Evolutionary conservation across 2,329 filamentous ascomycete species (phyloP), one percentile per base, ranked within the genome.

Genomic region (Fusarium floridanum): DNA sequence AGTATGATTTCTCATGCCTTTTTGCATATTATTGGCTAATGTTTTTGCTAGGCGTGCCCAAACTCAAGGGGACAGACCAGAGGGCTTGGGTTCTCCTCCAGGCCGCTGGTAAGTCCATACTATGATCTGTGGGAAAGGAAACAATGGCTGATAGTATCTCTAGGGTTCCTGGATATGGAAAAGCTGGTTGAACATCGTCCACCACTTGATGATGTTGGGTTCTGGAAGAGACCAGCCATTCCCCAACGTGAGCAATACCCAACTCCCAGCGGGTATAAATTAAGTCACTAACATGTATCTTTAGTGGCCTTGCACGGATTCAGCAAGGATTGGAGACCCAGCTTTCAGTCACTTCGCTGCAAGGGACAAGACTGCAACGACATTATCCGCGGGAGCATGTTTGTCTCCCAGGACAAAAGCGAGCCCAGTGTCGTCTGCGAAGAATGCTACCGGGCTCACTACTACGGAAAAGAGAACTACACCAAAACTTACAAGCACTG

Each of bases 161-260:
- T 14, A 77, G 74, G 74, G 0, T 73, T 77, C 22, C 64, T 77
- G 7, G 75, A 77, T 34, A 76, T 77, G 24, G 75, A 77, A 12
- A 77, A 67, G 36, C 12, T 77, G 11, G 73, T 77, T 7, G 75
- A 77, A n/a, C 74, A 77, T 61, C 74, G 75, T 1, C 61, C 72
- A 12, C 67, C 70, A 4, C 67, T 62, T 14, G 70, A 76, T 22
- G 73, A 61, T 17, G 48, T 76, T 17, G 67, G 72, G 1, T 72
- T 72, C 27, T 74, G 72, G 72, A 77, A 76, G 50, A 65, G 67
- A 14, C 75, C 74, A n/a, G 74, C 74, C 6, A 75, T 75, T 27
- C 74, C 74, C 20, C 74, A 76, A 53, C 71, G 73, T 74, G 41
- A 72, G 68, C 17, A 41, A 3, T 16, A 8, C 8, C 22, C 1